Conservation (phyloP, 1,284 basidiomycete genomes). For the Termitomyces sp. region DNA sequence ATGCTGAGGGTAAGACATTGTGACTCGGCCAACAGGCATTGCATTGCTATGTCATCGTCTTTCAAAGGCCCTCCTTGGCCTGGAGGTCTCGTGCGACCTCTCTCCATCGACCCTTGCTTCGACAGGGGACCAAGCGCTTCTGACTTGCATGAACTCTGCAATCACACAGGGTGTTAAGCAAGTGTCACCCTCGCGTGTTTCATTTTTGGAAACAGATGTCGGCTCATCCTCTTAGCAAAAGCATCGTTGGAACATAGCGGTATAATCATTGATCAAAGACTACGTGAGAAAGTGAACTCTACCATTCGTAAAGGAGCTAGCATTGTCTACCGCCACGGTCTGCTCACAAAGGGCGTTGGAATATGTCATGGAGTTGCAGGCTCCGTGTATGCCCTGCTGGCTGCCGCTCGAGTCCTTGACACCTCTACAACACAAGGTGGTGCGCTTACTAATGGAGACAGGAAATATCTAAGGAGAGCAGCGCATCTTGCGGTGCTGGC, state of each 20-base stretch:
- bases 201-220: slow-evolving; percentile 37
- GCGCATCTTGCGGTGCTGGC: slow-evolving; percentile 45
- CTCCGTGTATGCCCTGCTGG: slow-evolving; percentile 46
- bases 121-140: slow-evolving; percentile 22
- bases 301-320: slow-evolving; percentile 36
- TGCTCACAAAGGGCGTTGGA: slow-evolving; percentile 51
- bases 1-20: background rate
- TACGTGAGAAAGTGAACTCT: slow-evolving; percentile 23
- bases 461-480: slow-evolving; percentile 33
- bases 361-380: slow-evolving; percentile 55
- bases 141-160: slow-evolving; percentile 16
- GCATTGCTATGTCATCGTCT: slow-evolving; percentile 27
- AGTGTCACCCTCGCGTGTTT: slow-evolving; percentile 20
- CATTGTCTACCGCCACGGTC: slow-evolving; percentile 43
- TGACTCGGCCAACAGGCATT: slow-evolving; percentile 20
- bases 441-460: background rate
- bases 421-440: slow-evolving; percentile 1
- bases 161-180: background rate
- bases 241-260: slow-evolving; percentile 27
- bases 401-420: slow-evolving; percentile 36
- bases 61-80: slow-evolving; percentile 7
- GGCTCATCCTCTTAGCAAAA: slow-evolving; percentile 43
- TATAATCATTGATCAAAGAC: slow-evolving; percentile 18
- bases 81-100: background rate
- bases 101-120: slow-evolving; percentile 2